Base-by-base conservation (phyloP, 345 rosid genomes). In the Euphorbia lathyris region DNA sequence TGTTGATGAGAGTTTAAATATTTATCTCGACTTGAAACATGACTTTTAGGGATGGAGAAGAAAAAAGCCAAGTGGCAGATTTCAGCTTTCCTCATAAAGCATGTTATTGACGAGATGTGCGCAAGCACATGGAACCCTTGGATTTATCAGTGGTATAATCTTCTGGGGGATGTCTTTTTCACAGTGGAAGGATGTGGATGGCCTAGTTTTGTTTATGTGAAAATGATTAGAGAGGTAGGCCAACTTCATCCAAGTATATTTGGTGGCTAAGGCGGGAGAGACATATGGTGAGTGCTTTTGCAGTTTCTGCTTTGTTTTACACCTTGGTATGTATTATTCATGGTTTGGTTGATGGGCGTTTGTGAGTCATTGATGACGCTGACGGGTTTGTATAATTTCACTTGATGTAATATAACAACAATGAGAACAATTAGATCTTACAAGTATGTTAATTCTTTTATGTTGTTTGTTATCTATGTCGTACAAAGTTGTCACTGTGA, bases 11-110 rank as follows among this genome's bases (percentile, higher is more conserved):
- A 42, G 58, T 73, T 48, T 59, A 22, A 59, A 26, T 2, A 20
- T 22, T 23, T n/a, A 51, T 58, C 29, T 45, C 29, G n/a, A 4
- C 10, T 51, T 58, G 14, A 63, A 56, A 59, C 13, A 3, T 43
- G 72, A 63, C 72, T 72, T 27, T 58, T 73, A 94, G 97, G 97
- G 97, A 71, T 94, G 98, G 97, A 94, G 88, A 81, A 88, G 96
- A 76, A 88, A 75, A 84, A 94, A 87, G 62, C 88, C 78, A 0
- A 89, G 85, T 7, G 93, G 96, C 72, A 83, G 79, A 78, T 91
- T 94, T 85, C 93, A 91, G 80, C 88, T 90, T 58, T 94, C 96
- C 42, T 72, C 85, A 19, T 89, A 70, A 84, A 72, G 73, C 58
- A 30, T 53, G 17, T n/a, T 73, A 50, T 70, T 71, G 3, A 67